Base-by-base conservation (phyloP, 257 asterid species). In the Solanum ahanhuiri region DNA sequence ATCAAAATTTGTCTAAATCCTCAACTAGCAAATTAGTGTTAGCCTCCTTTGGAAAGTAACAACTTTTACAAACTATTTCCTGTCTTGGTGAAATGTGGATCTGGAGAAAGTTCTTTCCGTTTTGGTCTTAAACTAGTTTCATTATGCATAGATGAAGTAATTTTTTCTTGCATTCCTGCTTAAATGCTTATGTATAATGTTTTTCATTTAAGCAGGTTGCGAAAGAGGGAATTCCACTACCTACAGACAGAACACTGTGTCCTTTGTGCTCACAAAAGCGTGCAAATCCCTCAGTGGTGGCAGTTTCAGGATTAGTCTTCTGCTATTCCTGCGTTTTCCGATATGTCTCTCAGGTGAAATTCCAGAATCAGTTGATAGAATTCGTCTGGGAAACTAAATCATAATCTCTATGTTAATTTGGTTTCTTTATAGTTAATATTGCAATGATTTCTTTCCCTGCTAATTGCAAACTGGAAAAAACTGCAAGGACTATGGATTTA, bases 261-360 rank as follows among this genome's bases (percentile, higher is more conserved):
- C 96, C 99, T 85, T 88, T 96, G 86, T 96, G 99, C 86, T 89
- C 93, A 84, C 97, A 96, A 87, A 94, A 95, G 89, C 98, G 99
- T 34, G 91, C 91, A 86, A 96, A 96, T 91, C 98, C 99, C 51
- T 93, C 99, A 79, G 99, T 91, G 60, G 84, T 95, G 92, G 92
- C 98, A 28, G 95, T 92, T 87, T 95, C 99, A 34, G 99, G 99
- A 91, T 93, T 93, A 86, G 99, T 96, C 87, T 96, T 96, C 91
- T 96, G 99, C 94, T 96, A 96, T 87, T 93, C 99, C 85, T 96
- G 99, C 86, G 85, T 96, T 89, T 96, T 95, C 86, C 95, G 95
- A 91, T 96, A 96, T 87, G 95, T 94, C 82, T 93, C 87, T 89
- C 98, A 96, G 98, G 99, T 95, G 81, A 91, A 93, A 66, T 70